Base-by-base conservation (phyloP, 257 asterid genomes). In the Orobanche coerulescens region DNA sequence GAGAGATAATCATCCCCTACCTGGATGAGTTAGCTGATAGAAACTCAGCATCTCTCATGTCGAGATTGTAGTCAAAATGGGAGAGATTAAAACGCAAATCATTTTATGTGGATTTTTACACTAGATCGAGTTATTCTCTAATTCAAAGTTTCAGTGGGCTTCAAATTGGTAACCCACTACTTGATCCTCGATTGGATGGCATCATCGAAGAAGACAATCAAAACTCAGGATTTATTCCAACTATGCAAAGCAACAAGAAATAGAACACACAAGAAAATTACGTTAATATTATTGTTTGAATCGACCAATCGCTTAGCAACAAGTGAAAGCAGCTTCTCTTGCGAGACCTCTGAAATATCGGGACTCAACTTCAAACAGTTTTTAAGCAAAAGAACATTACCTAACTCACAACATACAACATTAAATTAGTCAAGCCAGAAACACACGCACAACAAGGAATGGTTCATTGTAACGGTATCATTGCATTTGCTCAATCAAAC, bases 281-380 rank as follows among this genome's bases (percentile, higher is more conserved):
- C 84, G 60, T 79, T 67, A 67, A 55, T 72, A 60, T 73, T 73
- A 65, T 72, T 73, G 76, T 84, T 84, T 25, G 81, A 77, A 73
- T 77, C 88, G 23, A 84, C 71, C 55, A 84, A 70, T 46, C 76
- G 82, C 68, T 84, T 86, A 40, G 86, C 93, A 49, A 84, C 82
- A 58, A 84, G 86, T 0, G 84, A 77, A 1, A 84, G 80, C 76
- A 84, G 72, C 48, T 77, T 77, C 70, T 84, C 84, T 75, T 84
- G 93, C 4, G 93, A 79, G 62, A 84, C 86, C 78, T 84, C 86
- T 22, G 82, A 66, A 54, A 79, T 72, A 67, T 84, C 86, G 36
- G 93, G 76, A 70, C 88, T 79, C 84, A 81, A 62, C 61, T 72
- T 79, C 73, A 84, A 69, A 65, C 64, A 65, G 70, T 81, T 75